These are phyloP conservation scores for Astrocystis sublimbata DNA, from an alignment of 495 filamentous ascomycete genomes.

Conservation along the genomic window DNA sequence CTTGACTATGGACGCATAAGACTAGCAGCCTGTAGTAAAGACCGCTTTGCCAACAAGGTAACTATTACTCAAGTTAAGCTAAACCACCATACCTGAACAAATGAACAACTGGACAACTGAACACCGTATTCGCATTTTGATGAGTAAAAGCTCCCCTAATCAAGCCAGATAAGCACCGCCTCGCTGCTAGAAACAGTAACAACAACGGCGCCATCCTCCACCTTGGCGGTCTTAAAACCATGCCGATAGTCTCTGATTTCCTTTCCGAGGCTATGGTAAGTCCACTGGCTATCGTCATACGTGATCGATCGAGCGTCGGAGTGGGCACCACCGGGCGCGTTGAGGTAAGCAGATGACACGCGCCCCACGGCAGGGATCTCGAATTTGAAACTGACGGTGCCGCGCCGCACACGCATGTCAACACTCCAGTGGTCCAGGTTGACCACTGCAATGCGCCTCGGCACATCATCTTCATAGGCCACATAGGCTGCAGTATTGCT, in stretches of 20 bases:
- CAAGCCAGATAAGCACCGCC: slow-evolving; percentile 29
- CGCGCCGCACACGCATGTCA: slow-evolving; percentile 19
- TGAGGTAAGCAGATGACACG: slow-evolving; percentile 30
- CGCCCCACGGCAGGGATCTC: slow-evolving; percentile 13
- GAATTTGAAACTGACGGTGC: slow-evolving; percentile 21
- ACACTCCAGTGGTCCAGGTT: slow-evolving; percentile 36
- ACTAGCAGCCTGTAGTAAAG: too few relatives aligned
- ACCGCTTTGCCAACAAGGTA: too few relatives aligned
- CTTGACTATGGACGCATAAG: too few relatives aligned
- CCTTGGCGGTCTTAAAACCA: slow-evolving; percentile 23
- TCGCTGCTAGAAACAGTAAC: slow-evolving; percentile 27
- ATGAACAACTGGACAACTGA: too few relatives aligned
- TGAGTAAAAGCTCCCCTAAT: too few relatives aligned
- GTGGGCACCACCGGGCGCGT: slow-evolving; percentile 27
- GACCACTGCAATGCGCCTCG: slow-evolving; percentile 27
- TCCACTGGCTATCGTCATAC: slow-evolving; percentile 37
- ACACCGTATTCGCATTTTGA: too few relatives aligned
- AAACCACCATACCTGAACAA: background rate
- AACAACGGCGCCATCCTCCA: slow-evolving; percentile 20
- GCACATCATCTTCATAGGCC: slow-evolving; percentile 25
- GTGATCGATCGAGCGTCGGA: slow-evolving; percentile 30
- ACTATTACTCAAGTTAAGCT: too few relatives aligned
- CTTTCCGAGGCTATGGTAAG: slow-evolving; percentile 27
- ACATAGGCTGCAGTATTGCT: slow-evolving; percentile 27
- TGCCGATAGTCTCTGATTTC: slow-evolving; percentile 29